Percentiles rank a stretch among this genome's conserved stretches.
Evolutionary conservation across 441 rosid species (phyloP).

Genomic region (Croton setiger): DNA sequence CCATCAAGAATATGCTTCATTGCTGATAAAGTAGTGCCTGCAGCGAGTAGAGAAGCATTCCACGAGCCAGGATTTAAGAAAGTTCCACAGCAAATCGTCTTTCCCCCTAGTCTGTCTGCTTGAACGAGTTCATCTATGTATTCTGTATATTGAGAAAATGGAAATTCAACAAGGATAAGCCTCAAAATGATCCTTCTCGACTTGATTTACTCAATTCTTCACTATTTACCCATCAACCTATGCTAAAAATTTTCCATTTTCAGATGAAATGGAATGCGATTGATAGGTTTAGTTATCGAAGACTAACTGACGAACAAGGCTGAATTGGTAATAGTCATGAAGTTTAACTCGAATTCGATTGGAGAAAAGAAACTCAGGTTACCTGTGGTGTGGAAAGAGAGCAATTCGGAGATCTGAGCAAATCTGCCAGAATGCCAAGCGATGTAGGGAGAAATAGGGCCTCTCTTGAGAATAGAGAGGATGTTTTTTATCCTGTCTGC

Average conservation of each 20-base stretch:
- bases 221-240: too few relatives aligned
- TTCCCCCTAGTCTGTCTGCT: constrained; percentile 52
- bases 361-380: not conserved
- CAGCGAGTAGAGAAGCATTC: constrained; percentile 74
- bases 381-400: constrained; percentile 68
- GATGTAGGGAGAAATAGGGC: constrained; percentile 68
- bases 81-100: constrained; percentile 53
- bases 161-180: not conserved
- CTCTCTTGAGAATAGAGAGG: constrained; percentile 65
- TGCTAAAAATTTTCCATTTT: too few relatives aligned
- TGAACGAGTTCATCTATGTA: constrained; percentile 53
- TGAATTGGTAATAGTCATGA: not conserved
- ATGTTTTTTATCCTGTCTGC: constrained; percentile 72
- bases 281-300: too few relatives aligned
- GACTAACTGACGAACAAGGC: not conserved
- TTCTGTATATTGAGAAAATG: constrained; percentile 32
- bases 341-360: too few relatives aligned
- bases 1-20: constrained; percentile 68
- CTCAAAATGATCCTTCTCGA: too few relatives aligned
- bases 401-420: constrained; percentile 54
- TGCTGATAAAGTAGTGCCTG: constrained; percentile 72
- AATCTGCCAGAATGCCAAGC: constrained; percentile 62
- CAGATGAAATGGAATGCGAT: too few relatives aligned
- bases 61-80: constrained; percentile 76
- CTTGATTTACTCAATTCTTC: too few relatives aligned